Evolutionary conservation across 2,329 filamentous ascomycete genomes (phyloP), one percentile per base, ranked within the genome.

Genomic region (Alternaria brassicicola): DNA sequence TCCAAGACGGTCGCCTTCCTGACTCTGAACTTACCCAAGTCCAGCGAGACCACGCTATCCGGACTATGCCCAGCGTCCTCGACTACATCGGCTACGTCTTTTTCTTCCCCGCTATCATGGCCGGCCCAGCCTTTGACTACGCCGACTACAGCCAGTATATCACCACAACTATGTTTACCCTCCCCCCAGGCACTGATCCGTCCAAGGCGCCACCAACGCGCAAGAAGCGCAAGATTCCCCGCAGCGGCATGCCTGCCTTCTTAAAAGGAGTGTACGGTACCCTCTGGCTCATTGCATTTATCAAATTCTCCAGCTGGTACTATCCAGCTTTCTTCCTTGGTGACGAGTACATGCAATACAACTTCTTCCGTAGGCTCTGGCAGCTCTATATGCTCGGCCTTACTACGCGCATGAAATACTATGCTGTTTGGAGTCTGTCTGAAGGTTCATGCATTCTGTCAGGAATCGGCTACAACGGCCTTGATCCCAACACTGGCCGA

Each of bases 371-470:
- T 53, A 88, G 94, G 42, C 80, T 97, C 38, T 93, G 89, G 82
- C 84, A 90, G 61, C 81, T 98, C 57, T 89, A 98, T 76, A 89
- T 96, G 85, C 85, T 97, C 49, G 91, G 89, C 52, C 83, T 98
- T 42, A 90, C 91, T 1, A 84, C 90, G 5, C 88, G 95, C 21
- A 86, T 91, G 70, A 99, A 99, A 80, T 99, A 97, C 80, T 99
- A 99, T 71, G 95, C 93, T 33, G 93, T 97, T 4, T 99, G 95
- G 95, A 88, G 87, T 36, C 79, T 99, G 67, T 93, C 94, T 0
- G 95, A 99, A 78, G 95, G 95, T 17, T 88, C 94, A 17, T 99
- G 95, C 73, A 97, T 99, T 62, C 85, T 99, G 17, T 89, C 92
- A 8, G 95, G 95, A 5, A 86, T 99, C 65, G 95, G 95, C 41